A percentile compares a stretch with the other conserved stretches of the same genome.
Conservation (phyloP, 129 eudicot species). For the Saposhnikovia divaricata region DNA sequence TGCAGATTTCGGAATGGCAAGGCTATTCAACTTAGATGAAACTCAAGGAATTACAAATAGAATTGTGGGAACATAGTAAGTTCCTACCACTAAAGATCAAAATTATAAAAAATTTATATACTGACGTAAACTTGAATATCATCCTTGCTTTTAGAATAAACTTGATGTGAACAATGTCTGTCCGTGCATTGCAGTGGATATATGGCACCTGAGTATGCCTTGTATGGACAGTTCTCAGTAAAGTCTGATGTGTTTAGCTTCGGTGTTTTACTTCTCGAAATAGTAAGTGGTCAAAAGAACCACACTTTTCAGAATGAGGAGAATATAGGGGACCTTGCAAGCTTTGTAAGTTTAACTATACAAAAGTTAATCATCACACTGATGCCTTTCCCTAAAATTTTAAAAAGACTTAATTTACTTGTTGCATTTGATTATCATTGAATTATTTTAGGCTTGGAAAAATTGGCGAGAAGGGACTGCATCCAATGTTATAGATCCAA, state of each 20-base stretch:
- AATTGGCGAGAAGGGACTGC: background rate
- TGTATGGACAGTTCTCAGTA: background rate
- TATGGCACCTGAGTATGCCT: constrained; percentile 6
- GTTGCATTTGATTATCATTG: background rate
- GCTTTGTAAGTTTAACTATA: background rate
- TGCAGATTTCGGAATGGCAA: constrained; percentile 40
- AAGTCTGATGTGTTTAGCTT: constrained; percentile 7
- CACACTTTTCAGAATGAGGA: background rate
- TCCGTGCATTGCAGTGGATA: background rate
- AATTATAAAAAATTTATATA: too few relatives aligned
- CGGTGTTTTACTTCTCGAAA: constrained; percentile 4
- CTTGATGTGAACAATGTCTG: background rate
- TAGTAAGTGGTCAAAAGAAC: constrained; percentile 5
- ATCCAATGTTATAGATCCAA: background rate
- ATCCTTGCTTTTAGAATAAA: background rate
- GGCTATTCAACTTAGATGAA: background rate
- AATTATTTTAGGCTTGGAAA: background rate
- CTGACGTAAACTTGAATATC: too few relatives aligned
- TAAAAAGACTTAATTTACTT: background rate
- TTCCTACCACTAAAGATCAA: background rate
- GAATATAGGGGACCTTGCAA: background rate
- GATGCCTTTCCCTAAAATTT: background rate
- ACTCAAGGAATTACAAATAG: background rate
- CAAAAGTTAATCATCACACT: background rate
- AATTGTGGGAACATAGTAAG: constrained; percentile 11